These are phyloP conservation scores for Trematosphaeria pertusa DNA, from an alignment of 2,329 filamentous ascomycete species.

Conservation along the genomic window DNA sequence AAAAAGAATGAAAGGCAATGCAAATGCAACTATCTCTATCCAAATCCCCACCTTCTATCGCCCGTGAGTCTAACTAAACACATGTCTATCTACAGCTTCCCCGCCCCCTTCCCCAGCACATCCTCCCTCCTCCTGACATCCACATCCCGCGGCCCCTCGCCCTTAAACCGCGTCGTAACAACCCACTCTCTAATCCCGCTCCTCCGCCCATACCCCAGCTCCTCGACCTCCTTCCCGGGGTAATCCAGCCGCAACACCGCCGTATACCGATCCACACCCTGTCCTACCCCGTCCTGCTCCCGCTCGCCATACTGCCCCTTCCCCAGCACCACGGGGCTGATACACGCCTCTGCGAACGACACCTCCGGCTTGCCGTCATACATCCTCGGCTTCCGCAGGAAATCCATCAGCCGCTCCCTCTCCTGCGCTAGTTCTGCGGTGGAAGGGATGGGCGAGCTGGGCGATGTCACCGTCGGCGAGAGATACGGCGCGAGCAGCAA, in stretches of 20 bases:
- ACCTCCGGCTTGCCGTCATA: slow-evolving; percentile 40
- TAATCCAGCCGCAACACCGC: slow-evolving; percentile 61
- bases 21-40: no score
- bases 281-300: slow-evolving; percentile 32
- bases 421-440: slow-evolving; percentile 50
- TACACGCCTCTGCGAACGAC: slow-evolving; percentile 54
- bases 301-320: slow-evolving; percentile 45
- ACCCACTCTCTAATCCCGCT: slow-evolving; percentile 62
- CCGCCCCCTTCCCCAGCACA: slow-evolving; percentile 46
- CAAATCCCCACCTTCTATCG: no score
- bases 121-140: slow-evolving; percentile 57
- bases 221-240: slow-evolving; percentile 63
- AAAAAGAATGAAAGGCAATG: no score
- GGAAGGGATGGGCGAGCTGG: slow-evolving; percentile 32
- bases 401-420: slow-evolving; percentile 44
- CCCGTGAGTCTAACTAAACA: no score
- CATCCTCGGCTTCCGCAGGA: slow-evolving; percentile 61
- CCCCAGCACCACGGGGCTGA: slow-evolving; percentile 48
- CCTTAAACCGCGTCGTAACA: slow-evolving; percentile 63
- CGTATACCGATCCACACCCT: slow-evolving; percentile 54
- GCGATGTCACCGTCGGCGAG: slow-evolving; percentile 37
- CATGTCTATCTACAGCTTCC: slow-evolving; percentile 11
- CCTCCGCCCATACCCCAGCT: slow-evolving; percentile 54
- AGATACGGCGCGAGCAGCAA: slow-evolving; percentile 65
- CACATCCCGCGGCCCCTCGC: slow-evolving; percentile 63